Conservation (phyloP, 306 rosid species). For the Malus domestica region ASM211411v1 NC_041805.1:16290501-16291000, state of each 20-base stretch:
- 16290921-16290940: not conserved
- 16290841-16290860: not conserved
- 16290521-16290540: not conserved
- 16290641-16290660: not conserved
- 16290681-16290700: not conserved
- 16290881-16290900: not conserved
- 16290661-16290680: not conserved
- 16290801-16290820: not conserved
- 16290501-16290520: not conserved
- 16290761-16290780: not conserved
- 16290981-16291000: not conserved
- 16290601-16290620: not conserved
- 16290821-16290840: not conserved
- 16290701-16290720: not conserved
- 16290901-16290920: not conserved
- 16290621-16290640: not conserved
- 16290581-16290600: not conserved
- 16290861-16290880: not conserved
- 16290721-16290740: not conserved
- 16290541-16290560: not conserved
- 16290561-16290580: not conserved
- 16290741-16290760: not conserved
- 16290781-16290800: not conserved
- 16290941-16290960: not conserved
- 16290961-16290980: not conserved